Conservation (phyloP, 2,329 filamentous ascomycete species). For the Ophiocordyceps camponoti-rufipedis region DNA sequence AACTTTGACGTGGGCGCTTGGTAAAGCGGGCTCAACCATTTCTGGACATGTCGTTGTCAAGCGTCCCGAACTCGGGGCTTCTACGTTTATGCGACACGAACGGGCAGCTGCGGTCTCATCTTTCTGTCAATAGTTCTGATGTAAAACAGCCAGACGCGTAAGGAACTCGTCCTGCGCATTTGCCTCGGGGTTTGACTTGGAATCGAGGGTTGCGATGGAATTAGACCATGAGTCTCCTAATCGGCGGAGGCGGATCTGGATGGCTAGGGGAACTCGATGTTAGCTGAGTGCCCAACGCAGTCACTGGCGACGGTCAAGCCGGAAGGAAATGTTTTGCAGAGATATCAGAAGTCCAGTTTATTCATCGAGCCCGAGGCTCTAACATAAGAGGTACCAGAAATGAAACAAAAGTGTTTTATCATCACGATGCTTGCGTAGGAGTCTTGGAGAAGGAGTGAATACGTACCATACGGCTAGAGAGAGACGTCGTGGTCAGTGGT, state of each 20-base stretch:
- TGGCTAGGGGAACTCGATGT: background rate
- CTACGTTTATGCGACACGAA: background rate
- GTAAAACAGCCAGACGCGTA: slow-evolving; percentile 5
- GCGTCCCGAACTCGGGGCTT: background rate
- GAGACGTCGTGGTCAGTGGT: background rate
- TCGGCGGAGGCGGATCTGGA: background rate
- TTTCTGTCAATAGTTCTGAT: slow-evolving; percentile 1
- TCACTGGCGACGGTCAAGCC: background rate
- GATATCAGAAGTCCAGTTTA: slow-evolving; percentile 68
- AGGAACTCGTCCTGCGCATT: background rate
- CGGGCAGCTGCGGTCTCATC: background rate
- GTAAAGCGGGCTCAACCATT: slow-evolving; percentile 26
- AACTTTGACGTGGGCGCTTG: slow-evolving; percentile 87
- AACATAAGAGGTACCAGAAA: slow-evolving; percentile 99
- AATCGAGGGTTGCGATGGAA: background rate
- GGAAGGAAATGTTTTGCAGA: background rate
- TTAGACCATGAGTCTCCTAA: background rate
- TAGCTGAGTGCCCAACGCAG: background rate
- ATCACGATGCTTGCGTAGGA: slow-evolving; percentile 35
- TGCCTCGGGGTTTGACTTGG: background rate
- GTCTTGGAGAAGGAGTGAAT: slow-evolving; percentile 1
- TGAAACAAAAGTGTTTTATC: slow-evolving; percentile 44
- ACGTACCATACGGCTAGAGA: slow-evolving; percentile 14
- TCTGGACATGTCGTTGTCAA: background rate
- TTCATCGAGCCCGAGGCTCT: slow-evolving; percentile 58